Percentiles rank a stretch among this genome's conserved stretches.
Evolutionary conservation across 2,329 filamentous ascomycete genomes (phyloP).

Genomic region (Ceratocystis variospora): DNA sequence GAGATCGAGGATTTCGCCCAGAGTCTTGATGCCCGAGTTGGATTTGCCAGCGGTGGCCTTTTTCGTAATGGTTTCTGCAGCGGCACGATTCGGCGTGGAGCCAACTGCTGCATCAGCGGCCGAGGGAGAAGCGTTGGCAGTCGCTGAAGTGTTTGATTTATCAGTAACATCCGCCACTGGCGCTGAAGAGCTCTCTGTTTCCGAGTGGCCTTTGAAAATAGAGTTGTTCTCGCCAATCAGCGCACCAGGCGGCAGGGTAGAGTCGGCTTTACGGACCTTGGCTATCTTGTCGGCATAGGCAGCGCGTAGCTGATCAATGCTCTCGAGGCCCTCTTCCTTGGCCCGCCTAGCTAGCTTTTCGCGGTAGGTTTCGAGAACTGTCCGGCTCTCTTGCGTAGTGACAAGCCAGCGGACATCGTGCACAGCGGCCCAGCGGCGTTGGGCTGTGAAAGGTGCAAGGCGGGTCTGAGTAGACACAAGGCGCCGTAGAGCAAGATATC

Average conservation of each 20-base stretch:
- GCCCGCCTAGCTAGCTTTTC: conserved; percentile 76
- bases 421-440: conserved; percentile 80
- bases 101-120: conserved; percentile 12
- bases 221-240: conserved; percentile 7
- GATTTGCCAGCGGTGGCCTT: conserved; percentile 9
- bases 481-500: conserved; percentile 11
- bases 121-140: conserved; percentile 22
- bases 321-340: conserved; percentile 52
- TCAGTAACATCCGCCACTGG: conserved; percentile 23
- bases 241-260: conserved; percentile 27
- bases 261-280: conserved; percentile 52
- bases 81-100: conserved; percentile 26
- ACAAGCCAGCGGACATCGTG: conserved; percentile 84
- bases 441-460: conserved; percentile 26
- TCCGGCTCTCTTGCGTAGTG: conserved; percentile 54
- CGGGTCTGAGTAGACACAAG: conserved; percentile 16
- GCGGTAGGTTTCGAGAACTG: conserved; percentile 71
- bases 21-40: conserved; percentile 30
- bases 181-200: conserved; percentile 18
- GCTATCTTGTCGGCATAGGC: conserved; percentile 77
- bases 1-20: conserved; percentile 54
- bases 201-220: neutral
- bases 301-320: conserved; percentile 63
- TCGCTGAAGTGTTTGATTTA: neutral
- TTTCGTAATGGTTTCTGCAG: conserved; percentile 21